A percentile compares a stretch with the other conserved stretches of the same genome.
phyloP scores from a whole-genome alignment of 805 yeast species.

The Hanseniaspora hatyaiensis region DNA sequence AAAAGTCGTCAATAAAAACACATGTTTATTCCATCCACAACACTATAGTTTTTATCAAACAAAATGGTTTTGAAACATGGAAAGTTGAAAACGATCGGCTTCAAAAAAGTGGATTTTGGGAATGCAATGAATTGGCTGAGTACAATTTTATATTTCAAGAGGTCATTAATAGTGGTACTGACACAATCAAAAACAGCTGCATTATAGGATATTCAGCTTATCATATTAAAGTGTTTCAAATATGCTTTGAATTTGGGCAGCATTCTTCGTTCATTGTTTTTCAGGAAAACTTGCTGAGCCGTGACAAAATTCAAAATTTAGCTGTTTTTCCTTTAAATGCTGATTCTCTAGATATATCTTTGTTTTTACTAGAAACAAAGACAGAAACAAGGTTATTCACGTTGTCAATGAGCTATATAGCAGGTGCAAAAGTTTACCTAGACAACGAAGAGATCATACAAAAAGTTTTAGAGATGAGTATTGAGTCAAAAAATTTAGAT shows the following conservation, averaged over 20 bases:
- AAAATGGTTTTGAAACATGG: background rate
- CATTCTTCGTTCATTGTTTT: slow-evolving; percentile 1
- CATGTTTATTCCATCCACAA: slow-evolving; percentile 1
- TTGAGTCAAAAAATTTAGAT: background rate
- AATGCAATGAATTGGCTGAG: background rate
- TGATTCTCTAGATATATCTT: background rate
- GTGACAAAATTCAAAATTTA: background rate
- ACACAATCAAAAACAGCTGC: background rate
- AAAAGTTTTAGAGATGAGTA: background rate
- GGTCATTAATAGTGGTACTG: background rate
- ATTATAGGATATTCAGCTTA: background rate
- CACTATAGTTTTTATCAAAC: background rate
- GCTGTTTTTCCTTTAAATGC: slow-evolving; percentile 4
- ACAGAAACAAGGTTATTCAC: background rate
- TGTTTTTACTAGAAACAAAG: background rate
- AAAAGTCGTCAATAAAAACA: background rate
- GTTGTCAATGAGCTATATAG: slow-evolving; percentile 4
- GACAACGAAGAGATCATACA: background rate
- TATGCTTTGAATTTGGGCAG: background rate
- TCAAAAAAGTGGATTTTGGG: background rate
- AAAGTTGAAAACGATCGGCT: background rate
- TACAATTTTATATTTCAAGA: slow-evolving; percentile 4
- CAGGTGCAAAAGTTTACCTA: background rate
- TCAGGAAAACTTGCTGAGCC: slow-evolving; percentile 2
- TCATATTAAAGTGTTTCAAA: background rate